Conservation (phyloP, 2,329 filamentous ascomycete genomes). For the Cladophialophora chaetospira region DNA sequence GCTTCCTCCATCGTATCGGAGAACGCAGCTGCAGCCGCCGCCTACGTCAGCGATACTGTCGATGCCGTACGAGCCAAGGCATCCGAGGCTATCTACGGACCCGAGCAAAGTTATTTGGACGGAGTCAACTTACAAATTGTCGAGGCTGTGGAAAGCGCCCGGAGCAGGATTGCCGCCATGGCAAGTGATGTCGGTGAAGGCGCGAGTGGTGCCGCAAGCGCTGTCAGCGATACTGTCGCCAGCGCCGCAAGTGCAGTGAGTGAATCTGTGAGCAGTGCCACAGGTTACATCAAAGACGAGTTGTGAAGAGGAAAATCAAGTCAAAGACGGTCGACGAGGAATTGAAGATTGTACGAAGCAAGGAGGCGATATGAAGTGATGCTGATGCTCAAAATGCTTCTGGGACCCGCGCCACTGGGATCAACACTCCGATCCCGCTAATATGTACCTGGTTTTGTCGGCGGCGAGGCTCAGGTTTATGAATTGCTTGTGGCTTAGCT, state of each 20-base stretch:
- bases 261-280: constrained; percentile 44
- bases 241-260: constrained; percentile 51
- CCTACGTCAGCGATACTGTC: constrained; percentile 29
- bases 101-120: constrained; percentile 42
- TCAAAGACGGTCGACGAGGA: not conserved
- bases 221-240: constrained; percentile 46
- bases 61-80: constrained; percentile 35
- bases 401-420: not conserved
- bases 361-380: not conserved
- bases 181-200: constrained; percentile 34
- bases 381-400: not conserved
- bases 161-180: constrained; percentile 38
- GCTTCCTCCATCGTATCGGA: constrained; percentile 50
- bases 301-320: constrained; percentile 43
- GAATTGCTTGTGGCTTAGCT: not conserved
- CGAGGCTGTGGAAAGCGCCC: constrained; percentile 41
- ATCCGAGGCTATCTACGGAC: constrained; percentile 52
- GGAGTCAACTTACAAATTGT: constrained; percentile 38
- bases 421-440: not conserved
- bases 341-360: not conserved
- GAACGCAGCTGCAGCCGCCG: constrained; percentile 39
- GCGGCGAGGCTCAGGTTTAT: not conserved
- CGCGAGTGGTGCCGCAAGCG: constrained; percentile 40
- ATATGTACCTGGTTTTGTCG: not conserved
- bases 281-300: constrained; percentile 55